These are phyloP conservation scores for Solanum chacoense DNA, from an alignment of 305 asterid genomes.

Conservation along the genomic window DNA sequence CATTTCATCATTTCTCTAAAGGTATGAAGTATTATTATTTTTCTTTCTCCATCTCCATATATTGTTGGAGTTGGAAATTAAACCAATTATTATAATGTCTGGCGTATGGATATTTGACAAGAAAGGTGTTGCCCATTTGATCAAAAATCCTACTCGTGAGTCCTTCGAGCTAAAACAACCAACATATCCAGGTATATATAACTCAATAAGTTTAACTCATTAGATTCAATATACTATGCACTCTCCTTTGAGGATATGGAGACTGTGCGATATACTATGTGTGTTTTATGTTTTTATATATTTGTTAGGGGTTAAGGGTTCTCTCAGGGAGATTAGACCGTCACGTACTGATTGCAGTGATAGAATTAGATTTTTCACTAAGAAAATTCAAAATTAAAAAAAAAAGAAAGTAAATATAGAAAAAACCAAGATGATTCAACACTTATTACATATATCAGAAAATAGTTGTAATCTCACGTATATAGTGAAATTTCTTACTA, in stretches of 20 bases:
- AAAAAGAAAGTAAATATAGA: not conserved
- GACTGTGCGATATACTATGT: not conserved
- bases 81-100: slow-evolving; percentile 8
- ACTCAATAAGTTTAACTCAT: not conserved
- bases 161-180: slow-evolving; percentile 18
- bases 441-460: not conserved
- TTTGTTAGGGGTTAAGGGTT: not conserved
- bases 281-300: not conserved
- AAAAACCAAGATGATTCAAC: not conserved
- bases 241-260: not conserved
- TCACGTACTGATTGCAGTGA: not conserved
- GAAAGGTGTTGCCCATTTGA: slow-evolving; percentile 21
- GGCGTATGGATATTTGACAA: slow-evolving; percentile 34
- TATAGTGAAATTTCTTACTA: not conserved
- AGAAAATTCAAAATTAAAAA: not conserved
- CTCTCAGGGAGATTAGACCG: not conserved
- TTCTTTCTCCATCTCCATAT: not conserved
- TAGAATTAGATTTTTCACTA: not conserved
- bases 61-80: not conserved
- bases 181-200: slow-evolving; percentile 7
- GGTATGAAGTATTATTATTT: not conserved
- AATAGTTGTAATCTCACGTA: not conserved
- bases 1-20: not conserved
- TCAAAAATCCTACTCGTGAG: slow-evolving; percentile 26
- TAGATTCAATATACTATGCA: not conserved